A percentile compares a stretch with the other conserved stretches of the same genome.
phyloP scores from a whole-genome alignment of 352 stramenopile genomes.

The Thalassiosira livingstoniorum region DNA sequence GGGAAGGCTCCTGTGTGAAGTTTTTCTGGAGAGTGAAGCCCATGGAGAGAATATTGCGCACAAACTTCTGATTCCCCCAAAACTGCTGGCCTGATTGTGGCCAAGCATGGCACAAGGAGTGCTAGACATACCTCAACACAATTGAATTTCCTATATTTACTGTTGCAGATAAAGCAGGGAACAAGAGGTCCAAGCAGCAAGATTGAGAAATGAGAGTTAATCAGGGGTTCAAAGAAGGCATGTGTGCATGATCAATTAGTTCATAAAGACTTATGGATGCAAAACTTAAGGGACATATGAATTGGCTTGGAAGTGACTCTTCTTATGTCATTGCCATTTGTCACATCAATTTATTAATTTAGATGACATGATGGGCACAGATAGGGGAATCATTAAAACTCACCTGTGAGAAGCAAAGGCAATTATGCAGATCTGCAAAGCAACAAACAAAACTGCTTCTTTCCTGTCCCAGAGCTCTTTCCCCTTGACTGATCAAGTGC shows the following conservation, averaged over 20 bases:
- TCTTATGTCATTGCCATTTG: conserved; percentile 2
- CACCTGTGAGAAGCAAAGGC: not conserved
- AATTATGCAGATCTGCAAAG: not conserved
- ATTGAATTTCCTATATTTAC: conserved; percentile 17
- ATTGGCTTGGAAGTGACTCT: not conserved
- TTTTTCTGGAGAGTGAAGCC: conserved; percentile 17
- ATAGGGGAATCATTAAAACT: not conserved
- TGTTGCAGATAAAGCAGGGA: conserved; percentile 24
- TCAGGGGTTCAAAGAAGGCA: conserved; percentile 23
- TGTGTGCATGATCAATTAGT: conserved; percentile 49
- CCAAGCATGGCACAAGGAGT: conserved; percentile 30
- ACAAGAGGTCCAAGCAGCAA: conserved; percentile 29
- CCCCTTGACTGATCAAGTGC: conserved; percentile 13
- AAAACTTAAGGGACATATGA: conserved; percentile 18
- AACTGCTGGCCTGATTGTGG: conserved; percentile 29
- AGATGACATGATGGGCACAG: conserved; percentile 16
- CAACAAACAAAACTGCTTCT: conserved; percentile 22
- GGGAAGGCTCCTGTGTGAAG: conserved; percentile 5
- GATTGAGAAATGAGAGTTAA: conserved; percentile 20
- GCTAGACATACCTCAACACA: conserved; percentile 35
- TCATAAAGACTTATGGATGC: conserved; percentile 58
- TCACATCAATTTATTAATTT: conserved; percentile 1
- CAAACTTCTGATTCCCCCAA: conserved; percentile 48
- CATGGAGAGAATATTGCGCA: conserved; percentile 52
- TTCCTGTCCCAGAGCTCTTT: conserved; percentile 17